Percentiles rank a stretch among this genome's conserved stretches.
Conservation (phyloP, 2,329 filamentous ascomycete genomes). For the Lasiodiplodia gonubiensis region DNA sequence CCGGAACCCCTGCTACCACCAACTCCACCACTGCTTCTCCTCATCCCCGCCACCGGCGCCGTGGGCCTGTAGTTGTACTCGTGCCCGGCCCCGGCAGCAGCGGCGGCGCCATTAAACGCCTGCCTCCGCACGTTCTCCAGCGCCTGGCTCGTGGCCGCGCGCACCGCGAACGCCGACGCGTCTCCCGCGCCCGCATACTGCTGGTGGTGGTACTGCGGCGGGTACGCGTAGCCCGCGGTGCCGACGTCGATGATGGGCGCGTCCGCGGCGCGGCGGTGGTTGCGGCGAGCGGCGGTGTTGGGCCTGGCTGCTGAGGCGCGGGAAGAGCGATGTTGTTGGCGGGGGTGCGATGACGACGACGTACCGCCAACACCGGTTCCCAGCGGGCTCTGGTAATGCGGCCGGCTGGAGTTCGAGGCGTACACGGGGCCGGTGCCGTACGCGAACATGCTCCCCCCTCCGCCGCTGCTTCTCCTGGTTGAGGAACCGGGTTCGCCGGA, state of each 20-base stretch:
- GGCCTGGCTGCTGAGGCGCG: background rate
- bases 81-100: no score
- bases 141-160: conserved; percentile 19
- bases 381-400: background rate
- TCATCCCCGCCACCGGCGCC: conserved; percentile 3
- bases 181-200: background rate
- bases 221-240: background rate
- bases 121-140: conserved; percentile 13
- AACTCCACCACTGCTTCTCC: conserved; percentile 2
- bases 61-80: background rate
- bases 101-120: background rate
- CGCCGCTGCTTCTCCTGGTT: background rate
- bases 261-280: background rate
- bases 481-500: background rate
- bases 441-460: background rate
- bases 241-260: conserved; percentile 8
- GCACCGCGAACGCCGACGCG: conserved; percentile 2
- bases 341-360: no score
- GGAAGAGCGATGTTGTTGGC: background rate
- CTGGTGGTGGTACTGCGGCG: no score
- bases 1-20: background rate
- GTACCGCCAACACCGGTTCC: no score
- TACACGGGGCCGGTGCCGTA: conserved; percentile 3
- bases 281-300: conserved; percentile 1
- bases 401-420: background rate